Base-by-base conservation (phyloP, 352 stramenopile species). In the Elongisporangium anandrum region DNA sequence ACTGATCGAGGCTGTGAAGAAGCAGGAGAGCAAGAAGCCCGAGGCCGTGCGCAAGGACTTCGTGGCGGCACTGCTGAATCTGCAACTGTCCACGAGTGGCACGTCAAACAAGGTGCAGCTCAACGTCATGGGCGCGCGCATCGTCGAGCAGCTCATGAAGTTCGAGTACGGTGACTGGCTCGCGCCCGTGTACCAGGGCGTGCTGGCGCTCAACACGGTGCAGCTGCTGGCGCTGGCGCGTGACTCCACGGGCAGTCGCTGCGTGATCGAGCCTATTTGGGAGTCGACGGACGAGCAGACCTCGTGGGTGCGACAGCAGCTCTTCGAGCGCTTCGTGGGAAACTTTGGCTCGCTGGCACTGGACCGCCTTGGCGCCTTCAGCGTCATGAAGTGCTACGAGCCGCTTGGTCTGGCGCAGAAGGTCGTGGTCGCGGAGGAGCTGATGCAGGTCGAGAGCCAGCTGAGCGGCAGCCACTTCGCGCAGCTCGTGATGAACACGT, bases 321-420 rank as follows among this genome's bases (percentile, higher is more conserved):
- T 94, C 15, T 94, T 85, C 39, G 64, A 81, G 51, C 79, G 79
- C 19, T 90, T 90, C 60, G 69, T 86, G 16, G 81, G 85, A 16
- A 81, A 78, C 45, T 94, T 94, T 51, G 79, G 77, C 23, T 64
- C 76, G 12, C 66, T 94, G 26, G 85, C 83, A 12, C 73, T 87
- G 59, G 82, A 94, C 59, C 85, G 85, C 13, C 75, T 92, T 0
- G 80, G 85, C 17, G 80, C 82, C 17, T 94, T 94, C 55, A 85
- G 80, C 21, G 85, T 92, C 23, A 90, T 94, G 64, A 94, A 94
- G 61, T 92, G 85, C 63, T 94, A 86, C 56, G 77, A 90, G 52
- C 73, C 71, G 45, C 61, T 94, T 34, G 53, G 68, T 2, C 52
- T 92, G 26, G 50, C 70, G 24, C 71, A 91, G 53, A 92, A 92